Percentiles rank a stretch among this genome's conserved stretches.
Conservation (phyloP, 2,329 filamentous ascomycete genomes). For the Aureobasidium sp. region DNA sequence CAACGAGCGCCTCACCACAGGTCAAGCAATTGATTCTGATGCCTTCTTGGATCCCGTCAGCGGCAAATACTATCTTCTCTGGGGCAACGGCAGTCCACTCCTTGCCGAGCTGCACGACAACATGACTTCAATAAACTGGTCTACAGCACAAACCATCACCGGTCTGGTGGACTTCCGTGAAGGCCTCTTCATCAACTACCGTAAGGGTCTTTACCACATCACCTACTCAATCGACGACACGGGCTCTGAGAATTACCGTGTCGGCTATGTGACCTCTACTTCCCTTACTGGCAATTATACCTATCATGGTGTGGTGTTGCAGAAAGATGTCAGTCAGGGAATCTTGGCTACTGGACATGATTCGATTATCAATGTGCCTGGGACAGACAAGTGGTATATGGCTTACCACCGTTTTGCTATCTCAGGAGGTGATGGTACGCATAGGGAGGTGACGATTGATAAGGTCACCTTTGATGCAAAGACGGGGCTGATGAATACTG, state of each 20-base stretch:
- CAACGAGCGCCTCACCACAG: constrained; percentile 21
- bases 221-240: constrained; percentile 47
- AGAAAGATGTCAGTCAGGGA: constrained; percentile 36
- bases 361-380: constrained; percentile 41
- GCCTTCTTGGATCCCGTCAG: constrained; percentile 23
- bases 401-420: constrained; percentile 45
- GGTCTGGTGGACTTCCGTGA: constrained; percentile 42
- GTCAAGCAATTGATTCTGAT: constrained; percentile 26
- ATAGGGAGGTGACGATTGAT: constrained; percentile 41
- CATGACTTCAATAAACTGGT: constrained; percentile 40
- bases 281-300: constrained; percentile 38
- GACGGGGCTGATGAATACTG: constrained; percentile 32
- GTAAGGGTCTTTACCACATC: constrained; percentile 41
- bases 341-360: constrained; percentile 44
- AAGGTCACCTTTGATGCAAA: constrained; percentile 32
- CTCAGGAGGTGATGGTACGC: constrained; percentile 39
- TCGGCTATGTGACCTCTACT: constrained; percentile 41
- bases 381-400: constrained; percentile 46
- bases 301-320: constrained; percentile 39
- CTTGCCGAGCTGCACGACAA: constrained; percentile 40
- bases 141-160: constrained; percentile 28
- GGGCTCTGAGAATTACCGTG: constrained; percentile 39
- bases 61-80: constrained; percentile 25
- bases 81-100: constrained; percentile 36
- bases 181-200: constrained; percentile 39